These are phyloP conservation scores for Gamsiella multidivaricata DNA, from an alignment of 192 early-diverging fungal species.

Conservation along the genomic window DNA sequence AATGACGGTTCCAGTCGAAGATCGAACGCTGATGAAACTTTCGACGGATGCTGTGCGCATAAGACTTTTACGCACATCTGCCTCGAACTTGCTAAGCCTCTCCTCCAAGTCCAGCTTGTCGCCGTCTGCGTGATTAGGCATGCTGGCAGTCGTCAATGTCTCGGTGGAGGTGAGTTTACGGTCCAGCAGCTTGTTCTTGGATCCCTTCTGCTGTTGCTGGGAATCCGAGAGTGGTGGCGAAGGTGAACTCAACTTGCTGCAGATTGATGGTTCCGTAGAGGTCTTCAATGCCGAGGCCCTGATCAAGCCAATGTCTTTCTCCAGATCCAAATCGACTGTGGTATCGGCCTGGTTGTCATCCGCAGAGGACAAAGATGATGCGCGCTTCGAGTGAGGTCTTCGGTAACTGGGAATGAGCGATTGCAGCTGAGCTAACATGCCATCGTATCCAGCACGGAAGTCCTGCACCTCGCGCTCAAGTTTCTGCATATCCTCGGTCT, in stretches of 20 bases:
- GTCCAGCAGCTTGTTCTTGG: constrained; percentile 28
- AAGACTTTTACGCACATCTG: constrained; percentile 47
- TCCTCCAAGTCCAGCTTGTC: constrained; percentile 45
- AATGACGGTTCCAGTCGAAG: constrained; percentile 38
- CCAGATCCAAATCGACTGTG: constrained; percentile 38
- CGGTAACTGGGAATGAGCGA: constrained; percentile 5
- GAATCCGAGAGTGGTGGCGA: constrained; percentile 20
- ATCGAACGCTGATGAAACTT: constrained; percentile 41
- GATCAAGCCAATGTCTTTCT: constrained; percentile 27
- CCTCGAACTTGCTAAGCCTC: constrained; percentile 45
- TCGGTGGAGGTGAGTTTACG: constrained; percentile 44
- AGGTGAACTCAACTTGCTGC: constrained; percentile 13
- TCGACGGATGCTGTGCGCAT: constrained; percentile 33
- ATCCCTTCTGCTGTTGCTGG: constrained; percentile 10
- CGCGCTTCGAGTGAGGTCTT: constrained; percentile 24
- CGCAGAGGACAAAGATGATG: constrained; percentile 34
- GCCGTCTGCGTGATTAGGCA: constrained; percentile 3
- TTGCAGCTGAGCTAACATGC: constrained; percentile 34
- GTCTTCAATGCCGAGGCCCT: constrained; percentile 21
- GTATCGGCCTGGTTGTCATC: constrained; percentile 47
- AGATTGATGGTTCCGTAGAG: neutral
- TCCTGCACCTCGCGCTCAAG: constrained; percentile 41
- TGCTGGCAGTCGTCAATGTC: constrained; percentile 35
- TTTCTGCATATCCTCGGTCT: constrained; percentile 45
- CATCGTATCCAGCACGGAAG: constrained; percentile 35